A percentile compares a stretch with the other conserved stretches of the same genome.
These are phyloP conservation scores for Mortierella polycephala DNA, from an alignment of 371 early-diverging fungal species.

Conservation along the genomic window DNA sequence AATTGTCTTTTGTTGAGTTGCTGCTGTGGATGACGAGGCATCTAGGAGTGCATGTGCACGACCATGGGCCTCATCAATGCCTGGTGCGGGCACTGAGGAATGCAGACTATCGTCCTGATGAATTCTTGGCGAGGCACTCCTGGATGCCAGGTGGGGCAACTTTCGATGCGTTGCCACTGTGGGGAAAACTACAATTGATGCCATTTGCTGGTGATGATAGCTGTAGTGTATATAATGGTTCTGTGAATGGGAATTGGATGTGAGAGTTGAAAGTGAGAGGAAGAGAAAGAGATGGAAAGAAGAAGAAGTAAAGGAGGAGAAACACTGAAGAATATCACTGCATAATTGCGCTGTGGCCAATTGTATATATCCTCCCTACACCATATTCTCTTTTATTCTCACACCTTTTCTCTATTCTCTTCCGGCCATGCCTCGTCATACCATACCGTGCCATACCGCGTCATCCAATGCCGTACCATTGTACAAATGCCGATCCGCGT, in stretches of 20 bases:
- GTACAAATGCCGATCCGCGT: neutral
- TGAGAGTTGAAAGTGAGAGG: neutral
- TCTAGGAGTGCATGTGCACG: too few species aligned
- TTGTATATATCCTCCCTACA: neutral
- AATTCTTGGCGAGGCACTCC: neutral
- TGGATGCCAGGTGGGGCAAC: slow-evolving; percentile 20
- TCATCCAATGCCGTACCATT: too few species aligned
- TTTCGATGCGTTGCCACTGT: slow-evolving; percentile 26
- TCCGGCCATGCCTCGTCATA: too few species aligned
- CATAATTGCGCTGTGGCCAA: neutral
- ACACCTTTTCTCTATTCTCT: neutral
- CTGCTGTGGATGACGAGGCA: too few species aligned
- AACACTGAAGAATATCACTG: too few species aligned
- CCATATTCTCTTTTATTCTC: neutral
- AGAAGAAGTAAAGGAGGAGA: neutral
- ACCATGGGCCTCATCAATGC: neutral
- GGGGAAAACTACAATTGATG: slow-evolving; percentile 24
- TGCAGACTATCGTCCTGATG: neutral
- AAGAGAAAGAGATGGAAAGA: neutral
- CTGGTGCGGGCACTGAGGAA: neutral
- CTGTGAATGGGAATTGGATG: too few species aligned
- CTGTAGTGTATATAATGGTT: too few species aligned
- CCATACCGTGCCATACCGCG: too few species aligned
- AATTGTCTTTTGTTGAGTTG: too few species aligned
- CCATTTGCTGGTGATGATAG: slow-evolving; percentile 10